Percentiles rank a stretch among this genome's conserved stretches.
Evolutionary conservation across 2,329 filamentous ascomycete genomes (phyloP).

Genomic region (Graphilbum sp.): DNA sequence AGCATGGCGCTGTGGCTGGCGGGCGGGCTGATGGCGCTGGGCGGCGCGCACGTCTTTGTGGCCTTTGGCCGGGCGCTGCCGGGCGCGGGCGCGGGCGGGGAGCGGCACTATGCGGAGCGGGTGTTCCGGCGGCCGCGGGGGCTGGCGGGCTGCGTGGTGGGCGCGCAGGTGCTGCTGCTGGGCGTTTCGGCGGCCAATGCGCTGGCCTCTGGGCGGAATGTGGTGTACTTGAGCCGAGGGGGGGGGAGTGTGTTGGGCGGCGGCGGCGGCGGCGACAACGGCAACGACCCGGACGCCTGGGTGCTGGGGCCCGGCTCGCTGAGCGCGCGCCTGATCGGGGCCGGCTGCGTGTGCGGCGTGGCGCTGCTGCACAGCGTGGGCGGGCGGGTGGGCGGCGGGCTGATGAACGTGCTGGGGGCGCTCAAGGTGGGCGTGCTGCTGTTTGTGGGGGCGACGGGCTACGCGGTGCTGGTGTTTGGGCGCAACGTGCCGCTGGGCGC

Average conservation of each 20-base stretch:
- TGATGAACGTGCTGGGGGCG: conserved; percentile 30
- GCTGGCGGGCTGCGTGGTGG: conserved; percentile 34
- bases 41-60: conserved; percentile 26
- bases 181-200: conserved; percentile 34
- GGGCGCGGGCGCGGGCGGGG: conserved; percentile 26
- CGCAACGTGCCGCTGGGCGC: no score
- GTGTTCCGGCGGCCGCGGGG: conserved; percentile 32
- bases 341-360: conserved; percentile 26
- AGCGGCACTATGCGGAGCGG: conserved; percentile 35
- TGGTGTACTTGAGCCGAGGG: conserved; percentile 28
- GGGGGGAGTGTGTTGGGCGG: conserved; percentile 11
- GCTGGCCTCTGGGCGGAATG: conserved; percentile 33
- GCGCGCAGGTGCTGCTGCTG: conserved; percentile 29
- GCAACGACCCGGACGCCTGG: conserved; percentile 24
- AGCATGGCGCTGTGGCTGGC: conserved; percentile 36
- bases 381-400: conserved; percentile 26
- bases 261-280: conserved; percentile 12
- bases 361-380: conserved; percentile 28
- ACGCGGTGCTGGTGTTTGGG: conserved; percentile 14
- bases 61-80: conserved; percentile 27
- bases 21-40: conserved; percentile 25
- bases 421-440: conserved; percentile 31
- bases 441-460: conserved; percentile 26
- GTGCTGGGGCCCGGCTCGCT: no score
- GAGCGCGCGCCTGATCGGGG: conserved; percentile 31